Base-by-base conservation (phyloP, 2,329 filamentous ascomycete genomes). In the Septoria linicola region DNA sequence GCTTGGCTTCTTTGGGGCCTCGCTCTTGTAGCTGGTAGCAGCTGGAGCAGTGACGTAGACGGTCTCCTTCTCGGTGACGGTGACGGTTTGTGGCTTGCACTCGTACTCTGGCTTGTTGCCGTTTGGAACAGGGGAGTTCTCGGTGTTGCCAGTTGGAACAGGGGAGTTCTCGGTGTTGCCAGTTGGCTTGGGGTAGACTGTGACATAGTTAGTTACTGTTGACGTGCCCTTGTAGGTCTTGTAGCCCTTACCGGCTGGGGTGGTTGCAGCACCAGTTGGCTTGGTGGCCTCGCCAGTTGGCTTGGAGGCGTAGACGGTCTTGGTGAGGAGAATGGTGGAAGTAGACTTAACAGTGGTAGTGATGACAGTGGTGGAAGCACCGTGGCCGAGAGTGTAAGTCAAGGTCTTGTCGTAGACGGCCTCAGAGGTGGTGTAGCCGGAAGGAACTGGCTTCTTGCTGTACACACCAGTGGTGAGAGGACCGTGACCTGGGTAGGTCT, bases 341-440 rank as follows among this genome's bases (percentile, higher is more conserved):
- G 68, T 70, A 27, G 58, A 60, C 51, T 67, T 57, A 43, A 69
- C 37, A 16, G 67, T 69, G 49, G 66, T 69, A 43, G 67, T 69
- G 41, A 66, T 56, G 37, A 66, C 61, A 31, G 60, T 66, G 49
- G 61, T 60, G 32, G 66, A 66, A n/a, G 65, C 57, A 41, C 66
- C 67, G 44, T 57, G 45, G 49, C 65, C 66, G 17, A 64, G 61
- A 57, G 66, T 69, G 63, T 68, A 69, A 55, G 66, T 68, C 39
- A 67, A 47, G 36, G 66, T 68, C 42, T 59, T 59, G 57, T 65
- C 59, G 52, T 47, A 61, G 56, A 64, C 60, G 37, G 59, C 39
- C 40, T 63, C 65, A 27, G 62, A 59, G 43, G 55, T 53, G 20
- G 54, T 49, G 54, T 45, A 54, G 25, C 55, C 54, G 44, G 58